Conservation (phyloP, 73 alveolate genomes). For the Paramecium octaurelia region DNA sequence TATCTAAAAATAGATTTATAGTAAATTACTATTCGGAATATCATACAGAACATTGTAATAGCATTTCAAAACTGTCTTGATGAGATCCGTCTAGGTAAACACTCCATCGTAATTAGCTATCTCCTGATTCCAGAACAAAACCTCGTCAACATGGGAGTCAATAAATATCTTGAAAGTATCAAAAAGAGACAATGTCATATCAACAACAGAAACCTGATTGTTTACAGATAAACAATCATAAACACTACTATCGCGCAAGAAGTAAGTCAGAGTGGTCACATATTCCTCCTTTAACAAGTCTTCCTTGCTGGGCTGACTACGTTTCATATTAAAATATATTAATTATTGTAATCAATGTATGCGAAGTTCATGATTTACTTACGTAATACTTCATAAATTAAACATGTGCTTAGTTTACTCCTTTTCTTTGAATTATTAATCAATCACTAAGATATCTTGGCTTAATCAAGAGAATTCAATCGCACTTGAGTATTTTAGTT, state of each 20-base stretch:
- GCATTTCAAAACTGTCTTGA: background rate
- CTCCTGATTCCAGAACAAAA: constrained; percentile 39
- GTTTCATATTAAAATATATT: background rate
- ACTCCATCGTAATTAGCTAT: constrained; percentile 35
- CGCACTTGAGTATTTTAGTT: background rate
- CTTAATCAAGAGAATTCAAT: no score
- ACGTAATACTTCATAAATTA: no score
- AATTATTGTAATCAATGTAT: background rate
- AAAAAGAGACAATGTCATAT: constrained; percentile 1
- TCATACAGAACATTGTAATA: background rate
- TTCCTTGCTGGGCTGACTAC: constrained; percentile 6
- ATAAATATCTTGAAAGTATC: constrained; percentile 13
- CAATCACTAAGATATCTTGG: no score
- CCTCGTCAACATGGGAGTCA: constrained; percentile 29
- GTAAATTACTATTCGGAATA: background rate
- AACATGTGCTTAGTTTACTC: no score
- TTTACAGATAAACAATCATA: constrained; percentile 39
- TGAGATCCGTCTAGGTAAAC: constrained; percentile 19
- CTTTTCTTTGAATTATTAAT: no score
- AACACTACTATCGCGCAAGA: background rate
- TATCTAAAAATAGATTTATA: background rate
- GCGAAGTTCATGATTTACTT: background rate
- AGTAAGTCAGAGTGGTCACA: background rate
- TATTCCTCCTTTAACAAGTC: constrained; percentile 1
- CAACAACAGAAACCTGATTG: constrained; percentile 36